These are phyloP conservation scores for Solanum tacnaense DNA, from an alignment of 257 asterid species.

Conservation along the genomic window DNA sequence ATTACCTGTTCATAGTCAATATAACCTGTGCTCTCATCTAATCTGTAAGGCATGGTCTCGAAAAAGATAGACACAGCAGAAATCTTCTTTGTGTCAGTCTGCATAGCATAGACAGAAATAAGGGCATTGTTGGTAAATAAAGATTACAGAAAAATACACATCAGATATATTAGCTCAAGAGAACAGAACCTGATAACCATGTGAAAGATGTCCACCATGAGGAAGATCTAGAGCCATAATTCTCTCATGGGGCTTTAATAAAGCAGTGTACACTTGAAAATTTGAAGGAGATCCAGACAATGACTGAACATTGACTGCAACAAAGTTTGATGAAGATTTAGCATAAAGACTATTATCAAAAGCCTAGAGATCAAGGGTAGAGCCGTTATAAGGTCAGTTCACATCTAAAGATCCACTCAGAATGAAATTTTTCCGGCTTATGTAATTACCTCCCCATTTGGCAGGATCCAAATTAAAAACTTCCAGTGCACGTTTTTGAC, in stretches of 20 bases:
- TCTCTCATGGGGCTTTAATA: conserved; percentile 90
- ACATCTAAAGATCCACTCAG: not conserved
- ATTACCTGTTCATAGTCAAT: conserved; percentile 93
- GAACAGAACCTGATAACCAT: conserved; percentile 86
- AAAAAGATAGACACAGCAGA: conserved; percentile 92
- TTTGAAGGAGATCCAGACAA: conserved; percentile 95
- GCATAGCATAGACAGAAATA: conserved; percentile 8
- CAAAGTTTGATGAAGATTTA: not conserved
- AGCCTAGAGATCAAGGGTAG: not conserved
- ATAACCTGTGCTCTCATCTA: conserved; percentile 88
- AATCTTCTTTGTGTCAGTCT: conserved; percentile 96
- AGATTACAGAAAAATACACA: not conserved
- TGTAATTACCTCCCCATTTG: conserved; percentile 87
- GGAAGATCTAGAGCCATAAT: conserved; percentile 99
- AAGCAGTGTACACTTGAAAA: conserved; percentile 92
- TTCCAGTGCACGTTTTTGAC: conserved; percentile 94
- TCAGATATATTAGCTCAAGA: not conserved
- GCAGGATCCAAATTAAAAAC: conserved; percentile 72
- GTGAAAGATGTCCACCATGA: conserved; percentile 97
- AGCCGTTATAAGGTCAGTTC: not conserved
- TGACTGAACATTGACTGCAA: conserved; percentile 88
- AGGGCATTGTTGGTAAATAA: not conserved
- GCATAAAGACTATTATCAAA: not conserved
- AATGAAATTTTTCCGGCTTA: not conserved
- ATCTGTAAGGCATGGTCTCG: conserved; percentile 96